phyloP scores from a whole-genome alignment of 169 alveolate species.

The Plasmodium inui region DNA sequence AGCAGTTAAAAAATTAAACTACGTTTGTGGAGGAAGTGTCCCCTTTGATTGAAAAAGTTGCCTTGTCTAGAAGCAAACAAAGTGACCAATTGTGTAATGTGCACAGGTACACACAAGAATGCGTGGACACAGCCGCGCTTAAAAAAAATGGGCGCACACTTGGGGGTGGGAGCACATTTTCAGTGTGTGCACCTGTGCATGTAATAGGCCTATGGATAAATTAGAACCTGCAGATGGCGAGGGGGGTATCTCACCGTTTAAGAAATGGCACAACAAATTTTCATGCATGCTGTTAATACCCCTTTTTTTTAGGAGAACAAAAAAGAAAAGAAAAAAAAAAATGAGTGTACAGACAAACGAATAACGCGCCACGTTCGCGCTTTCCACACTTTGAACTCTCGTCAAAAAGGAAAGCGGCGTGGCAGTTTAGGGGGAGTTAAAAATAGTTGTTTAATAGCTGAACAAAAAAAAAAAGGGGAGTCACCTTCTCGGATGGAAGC shows the following conservation, averaged over 20 bases:
- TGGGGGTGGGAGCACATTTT: neutral
- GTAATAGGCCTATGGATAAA: neutral
- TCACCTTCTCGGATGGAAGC: neutral
- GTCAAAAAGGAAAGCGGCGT: neutral
- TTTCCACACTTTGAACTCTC: neutral
- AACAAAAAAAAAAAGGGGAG: neutral
- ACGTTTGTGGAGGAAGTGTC: slow-evolving; percentile 6
- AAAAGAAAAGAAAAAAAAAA: neutral
- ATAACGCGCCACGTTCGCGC: neutral
- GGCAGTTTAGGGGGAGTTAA: neutral
- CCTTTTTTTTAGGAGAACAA: neutral
- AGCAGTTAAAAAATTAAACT: slow-evolving; percentile 8
- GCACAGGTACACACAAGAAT: neutral
- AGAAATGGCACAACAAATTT: neutral
- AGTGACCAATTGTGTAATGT: slow-evolving; percentile 5
- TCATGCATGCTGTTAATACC: neutral
- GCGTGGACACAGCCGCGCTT: neutral
- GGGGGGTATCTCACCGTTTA: neutral
- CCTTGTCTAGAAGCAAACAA: neutral
- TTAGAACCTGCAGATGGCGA: neutral
- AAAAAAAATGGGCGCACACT: neutral
- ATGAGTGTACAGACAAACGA: neutral
- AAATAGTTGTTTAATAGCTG: neutral
- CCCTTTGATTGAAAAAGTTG: neutral
- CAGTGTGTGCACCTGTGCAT: neutral